phyloP scores from a whole-genome alignment of 345 rosid genomes.

The Anacardium occidentale region DNA sequence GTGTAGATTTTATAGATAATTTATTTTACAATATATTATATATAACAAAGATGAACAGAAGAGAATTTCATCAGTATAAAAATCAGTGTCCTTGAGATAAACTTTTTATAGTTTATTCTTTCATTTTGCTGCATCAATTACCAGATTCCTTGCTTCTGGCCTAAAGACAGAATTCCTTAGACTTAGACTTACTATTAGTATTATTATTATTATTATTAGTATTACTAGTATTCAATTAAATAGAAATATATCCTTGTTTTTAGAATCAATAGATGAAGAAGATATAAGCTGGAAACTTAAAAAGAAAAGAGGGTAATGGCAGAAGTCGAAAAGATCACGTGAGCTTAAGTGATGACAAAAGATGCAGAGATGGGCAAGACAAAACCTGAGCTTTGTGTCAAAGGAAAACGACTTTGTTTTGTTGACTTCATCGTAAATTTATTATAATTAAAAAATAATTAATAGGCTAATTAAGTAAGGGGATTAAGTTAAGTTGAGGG shows the following conservation, averaged over 20 bases:
- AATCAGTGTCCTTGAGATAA: background rate
- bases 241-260: background rate
- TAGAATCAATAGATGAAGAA: background rate
- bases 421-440: background rate
- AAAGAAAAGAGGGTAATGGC: background rate
- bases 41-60: background rate
- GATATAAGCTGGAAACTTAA: background rate
- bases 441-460: too few relatives aligned
- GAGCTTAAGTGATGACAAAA: slow-evolving; percentile 22
- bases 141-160: background rate
- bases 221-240: background rate
- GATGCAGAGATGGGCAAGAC: slow-evolving; percentile 13
- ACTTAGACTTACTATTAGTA: background rate
- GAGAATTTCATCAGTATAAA: background rate
- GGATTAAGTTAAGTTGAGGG: background rate
- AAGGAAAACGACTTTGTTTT: slow-evolving; percentile 8
- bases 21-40: too few relatives aligned
- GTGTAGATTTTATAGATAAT: background rate
- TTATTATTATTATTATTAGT: too few relatives aligned
- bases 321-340: slow-evolving; percentile 24
- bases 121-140: background rate
- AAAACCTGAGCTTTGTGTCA: background rate
- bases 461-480: background rate
- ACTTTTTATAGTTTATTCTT: background rate
- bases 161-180: too few relatives aligned